Conservation (phyloP, 495 filamentous ascomycete genomes). For the Aspergillus indologenus region DNA sequence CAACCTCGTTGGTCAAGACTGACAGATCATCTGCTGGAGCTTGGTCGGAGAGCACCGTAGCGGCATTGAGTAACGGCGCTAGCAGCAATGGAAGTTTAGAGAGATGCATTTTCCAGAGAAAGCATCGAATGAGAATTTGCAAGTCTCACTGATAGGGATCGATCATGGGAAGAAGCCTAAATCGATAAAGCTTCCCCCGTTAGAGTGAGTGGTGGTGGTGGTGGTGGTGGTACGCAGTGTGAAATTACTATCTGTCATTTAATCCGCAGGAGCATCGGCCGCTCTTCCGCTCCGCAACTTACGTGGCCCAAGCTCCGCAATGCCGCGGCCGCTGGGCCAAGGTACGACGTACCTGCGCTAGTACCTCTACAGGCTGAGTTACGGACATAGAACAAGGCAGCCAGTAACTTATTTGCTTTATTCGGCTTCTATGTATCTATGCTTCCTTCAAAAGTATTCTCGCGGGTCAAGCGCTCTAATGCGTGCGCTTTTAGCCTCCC, state of each 20-base stretch:
- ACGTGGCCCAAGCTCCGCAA: slow-evolving; percentile 39
- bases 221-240: background rate
- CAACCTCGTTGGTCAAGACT: slow-evolving; percentile 40
- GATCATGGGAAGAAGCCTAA: slow-evolving; percentile 5
- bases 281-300: slow-evolving; percentile 33
- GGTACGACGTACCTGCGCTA: background rate
- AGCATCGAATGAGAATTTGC: slow-evolving; percentile 24
- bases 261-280: slow-evolving; percentile 20
- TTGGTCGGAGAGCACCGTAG: slow-evolving; percentile 32
- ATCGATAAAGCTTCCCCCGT: slow-evolving; percentile 1
- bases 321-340: background rate
- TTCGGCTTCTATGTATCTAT: slow-evolving; percentile 7
- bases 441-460: slow-evolving; percentile 36
- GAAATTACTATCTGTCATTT: slow-evolving; percentile 22
- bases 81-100: slow-evolving; percentile 28
- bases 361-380: too few relatives aligned
- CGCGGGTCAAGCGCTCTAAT: slow-evolving; percentile 69
- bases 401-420: background rate
- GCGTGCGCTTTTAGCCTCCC: slow-evolving; percentile 70
- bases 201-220: too few relatives aligned
- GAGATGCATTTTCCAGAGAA: slow-evolving; percentile 31
- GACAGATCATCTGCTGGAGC: slow-evolving; percentile 34
- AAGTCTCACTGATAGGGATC: slow-evolving; percentile 16
- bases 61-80: slow-evolving; percentile 31
- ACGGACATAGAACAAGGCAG: background rate